phyloP scores from a whole-genome alignment of 768 basidiomycete species.

The Xerocomellus amylosporus region DNA sequence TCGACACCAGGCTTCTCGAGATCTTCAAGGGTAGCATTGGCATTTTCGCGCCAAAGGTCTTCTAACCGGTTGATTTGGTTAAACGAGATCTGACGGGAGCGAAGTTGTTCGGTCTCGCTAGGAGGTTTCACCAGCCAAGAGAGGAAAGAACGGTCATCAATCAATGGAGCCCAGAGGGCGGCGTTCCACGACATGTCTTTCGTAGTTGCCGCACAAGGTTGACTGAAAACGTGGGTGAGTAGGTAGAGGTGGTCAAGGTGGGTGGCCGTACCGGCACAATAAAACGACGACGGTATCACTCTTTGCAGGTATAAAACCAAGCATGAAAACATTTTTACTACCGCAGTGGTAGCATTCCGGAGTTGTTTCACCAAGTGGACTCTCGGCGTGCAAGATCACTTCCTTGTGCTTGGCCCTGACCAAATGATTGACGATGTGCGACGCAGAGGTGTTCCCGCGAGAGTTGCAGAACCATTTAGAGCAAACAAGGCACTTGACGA shows the following conservation, averaged over 20 bases:
- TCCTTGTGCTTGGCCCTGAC: constrained; percentile 99
- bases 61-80: constrained; percentile 96
- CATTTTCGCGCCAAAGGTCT: constrained; percentile 97
- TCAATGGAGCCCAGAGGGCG: constrained; percentile 95
- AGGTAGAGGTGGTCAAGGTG: not conserved
- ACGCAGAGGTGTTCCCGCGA: constrained; percentile 94
- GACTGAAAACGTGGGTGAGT: constrained; percentile 45
- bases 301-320: constrained; percentile 99
- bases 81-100: constrained; percentile 96
- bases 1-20: constrained; percentile 97
- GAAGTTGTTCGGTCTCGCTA: constrained; percentile 91
- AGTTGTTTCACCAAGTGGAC: constrained; percentile 93
- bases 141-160: constrained; percentile 98
- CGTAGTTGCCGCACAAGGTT: constrained; percentile 96
- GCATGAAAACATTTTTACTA: constrained; percentile 98
- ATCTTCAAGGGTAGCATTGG: constrained; percentile 91
- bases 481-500: constrained; percentile 92
- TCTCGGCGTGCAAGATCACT: constrained; percentile 93
- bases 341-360: constrained; percentile 99
- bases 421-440: constrained; percentile 98
- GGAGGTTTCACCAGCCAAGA: constrained; percentile 99
- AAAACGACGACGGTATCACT: constrained; percentile 98
- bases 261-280: constrained; percentile 74
- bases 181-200: constrained; percentile 99
- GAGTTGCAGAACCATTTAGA: constrained; percentile 99